Evolutionary conservation across 148 eudicot species (phyloP).

Genomic region (Silene conica): DNA sequence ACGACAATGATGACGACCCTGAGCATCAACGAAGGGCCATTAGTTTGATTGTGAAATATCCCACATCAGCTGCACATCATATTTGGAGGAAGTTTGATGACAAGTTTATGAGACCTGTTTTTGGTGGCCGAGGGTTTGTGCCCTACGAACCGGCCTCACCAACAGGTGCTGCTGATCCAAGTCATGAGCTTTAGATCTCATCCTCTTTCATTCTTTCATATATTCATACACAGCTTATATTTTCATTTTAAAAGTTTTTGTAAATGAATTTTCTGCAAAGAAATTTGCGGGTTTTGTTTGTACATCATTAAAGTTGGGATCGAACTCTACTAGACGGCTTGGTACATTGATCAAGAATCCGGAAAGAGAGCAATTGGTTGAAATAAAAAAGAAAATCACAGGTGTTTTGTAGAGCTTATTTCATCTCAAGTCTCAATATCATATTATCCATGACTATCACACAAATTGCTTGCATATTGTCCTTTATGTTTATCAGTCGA

Average conservation of each 20-base stretch:
- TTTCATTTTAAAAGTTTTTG: background rate
- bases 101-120: constrained; percentile 87
- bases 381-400: constrained; percentile 4
- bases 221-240: background rate
- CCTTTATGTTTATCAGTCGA: no score
- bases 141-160: constrained; percentile 79
- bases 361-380: constrained; percentile 3
- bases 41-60: constrained; percentile 51
- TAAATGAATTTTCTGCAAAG: background rate
- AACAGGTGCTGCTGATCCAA: constrained; percentile 42
- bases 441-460: background rate
- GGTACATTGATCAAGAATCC: constrained; percentile 1
- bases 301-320: background rate
- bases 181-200: constrained; percentile 24
- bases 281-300: constrained; percentile 9
- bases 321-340: background rate
- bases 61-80: constrained; percentile 62
- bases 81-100: constrained; percentile 94
- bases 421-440: background rate
- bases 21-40: constrained; percentile 31
- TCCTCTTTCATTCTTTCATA: no score
- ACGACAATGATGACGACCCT: constrained; percentile 11
- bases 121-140: constrained; percentile 93
- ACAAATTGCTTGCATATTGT: background rate
- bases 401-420: background rate